Evolutionary conservation across 164 flowering plant species (phyloP).

Genomic region (Kingdonia uniflora): DNA sequence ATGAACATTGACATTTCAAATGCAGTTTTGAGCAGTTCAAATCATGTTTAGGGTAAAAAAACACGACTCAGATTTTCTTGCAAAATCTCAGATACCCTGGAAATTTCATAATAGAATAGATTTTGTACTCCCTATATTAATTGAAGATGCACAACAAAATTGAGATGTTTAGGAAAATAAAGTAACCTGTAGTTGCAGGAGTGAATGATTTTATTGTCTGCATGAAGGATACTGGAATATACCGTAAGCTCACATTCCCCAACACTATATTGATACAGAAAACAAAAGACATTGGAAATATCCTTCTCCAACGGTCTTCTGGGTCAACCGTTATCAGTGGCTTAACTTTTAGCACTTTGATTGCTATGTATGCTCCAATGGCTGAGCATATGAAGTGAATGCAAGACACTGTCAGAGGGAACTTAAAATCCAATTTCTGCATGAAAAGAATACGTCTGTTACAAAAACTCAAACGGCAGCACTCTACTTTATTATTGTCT

Average conservation of each 20-base stretch:
- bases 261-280: conserved; percentile 92
- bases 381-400: conserved; percentile 93
- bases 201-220: conserved; percentile 97
- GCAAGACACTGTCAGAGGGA: conserved; percentile 82
- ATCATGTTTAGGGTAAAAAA: too few species aligned
- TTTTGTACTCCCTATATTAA: too few species aligned
- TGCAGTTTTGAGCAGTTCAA: background rate
- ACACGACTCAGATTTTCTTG: too few species aligned
- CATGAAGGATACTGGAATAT: conserved; percentile 97
- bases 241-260: conserved; percentile 93
- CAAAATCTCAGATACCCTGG: too few species aligned
- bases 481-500: too few species aligned
- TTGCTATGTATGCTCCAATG: conserved; percentile 75
- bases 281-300: conserved; percentile 96
- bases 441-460: conserved; percentile 8
- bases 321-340: conserved; percentile 81
- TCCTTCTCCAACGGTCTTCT: conserved; percentile 97
- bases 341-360: conserved; percentile 78
- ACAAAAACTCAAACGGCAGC: background rate
- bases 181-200: conserved; percentile 96
- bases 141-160: too few species aligned
- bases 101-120: too few species aligned
- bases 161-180: too few species aligned
- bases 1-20: too few species aligned
- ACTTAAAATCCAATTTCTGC: conserved; percentile 94